Evolutionary conservation across 1,284 basidiomycete genomes (phyloP), one percentile per base, ranked within the genome.

Genomic region (Ustilago xerochloae): DNA sequence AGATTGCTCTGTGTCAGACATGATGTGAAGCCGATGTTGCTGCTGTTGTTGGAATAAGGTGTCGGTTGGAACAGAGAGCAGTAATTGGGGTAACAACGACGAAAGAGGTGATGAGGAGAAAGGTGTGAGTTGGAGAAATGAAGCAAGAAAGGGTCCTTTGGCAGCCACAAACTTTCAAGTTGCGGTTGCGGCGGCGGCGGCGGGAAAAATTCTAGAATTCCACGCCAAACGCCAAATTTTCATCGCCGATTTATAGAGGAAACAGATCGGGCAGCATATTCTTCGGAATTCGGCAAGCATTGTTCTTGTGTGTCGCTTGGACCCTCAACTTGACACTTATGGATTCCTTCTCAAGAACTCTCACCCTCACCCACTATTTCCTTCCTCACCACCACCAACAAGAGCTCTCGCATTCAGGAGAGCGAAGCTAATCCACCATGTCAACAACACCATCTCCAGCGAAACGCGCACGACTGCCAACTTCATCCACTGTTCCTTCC

Each of bases 121-220:
- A 26, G 24, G 32, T 16, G 24, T 43, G 20, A 46, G 45, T 30
- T 51, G 35, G 15, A 36, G 43, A 29, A 58, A 45, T 41, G 53
- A n/a, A 43, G 9, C 4, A n/a, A n/a, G 38, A 24, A 43, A 43
- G 41, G 41, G 41, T 43, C 41, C 41, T 43, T n/a, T n/a, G n/a
- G 7, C 22, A 43, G 39, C 58, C 35, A 38, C 43, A 28, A 36
- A 33, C 28, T 46, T 53, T 53, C 24, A 49, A 26, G 9, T 16
- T 35, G 48, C 48, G 15, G 30, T 43, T 22, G 49, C 20, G 5
- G 33, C 24, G 22, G 20, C 24, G 29, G n/a, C 4, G n/a, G 30
- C 10, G 45, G 49, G 46, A 71, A 71, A 65, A 71, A 26, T 64
- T 71, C 62, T 58, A 62, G 67, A 70, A 64, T 43, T 48, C 41